Base-by-base conservation (phyloP, 345 rosid species). In the Eucalyptus marginata region DNA sequence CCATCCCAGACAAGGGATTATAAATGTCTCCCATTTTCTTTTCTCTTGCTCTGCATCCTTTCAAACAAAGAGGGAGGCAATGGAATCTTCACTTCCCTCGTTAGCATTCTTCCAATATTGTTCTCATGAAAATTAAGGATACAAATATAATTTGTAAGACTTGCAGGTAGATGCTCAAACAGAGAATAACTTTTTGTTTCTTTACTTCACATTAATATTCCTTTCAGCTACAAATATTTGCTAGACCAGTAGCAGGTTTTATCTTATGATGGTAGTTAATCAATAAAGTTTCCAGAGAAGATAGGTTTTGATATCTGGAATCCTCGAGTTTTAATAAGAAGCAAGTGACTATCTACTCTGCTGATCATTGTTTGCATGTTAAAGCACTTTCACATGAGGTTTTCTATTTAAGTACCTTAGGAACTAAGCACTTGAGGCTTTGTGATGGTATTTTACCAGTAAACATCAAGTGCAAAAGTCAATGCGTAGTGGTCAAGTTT, bases 31-130 rank as follows among this genome's bases (percentile, higher is more conserved):
- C 16, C 9, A 40, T 40, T 40, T 40, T 71, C 13, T 76, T 76
- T 40, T 71, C 27, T 27, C 47, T 76, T 13, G 47, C 46, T 20
- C 27, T 40, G 47, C 27, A 40, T 76, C 0, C 84, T 76, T 76
- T 40, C 47, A 20, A 40, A 76, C 0, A 5, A 36, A 0, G 46
- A 76, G 0, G 0, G 47, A 76, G 47, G 47, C 22, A 68, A 71
- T 71, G 44, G 81, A 14, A 71, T 71, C 3, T 71, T 76, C 84
- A 40, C 29, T 76, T 76, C 47, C 29, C 84, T 40, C 47, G 0
- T 1, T 64, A 0, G 36, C 76, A 20, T 40, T 76, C 29, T 76
- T 76, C 47, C 84, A 6, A 40, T 40, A 1, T 76, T 40, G 15
- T 10, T 76, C 84, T 40, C 12, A 22, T 76, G 84, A 76, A 40